Evolutionary conservation across 2,329 filamentous ascomycete genomes (phyloP), one percentile per base, ranked within the genome.

Genomic region (Didymella pinodella): DNA sequence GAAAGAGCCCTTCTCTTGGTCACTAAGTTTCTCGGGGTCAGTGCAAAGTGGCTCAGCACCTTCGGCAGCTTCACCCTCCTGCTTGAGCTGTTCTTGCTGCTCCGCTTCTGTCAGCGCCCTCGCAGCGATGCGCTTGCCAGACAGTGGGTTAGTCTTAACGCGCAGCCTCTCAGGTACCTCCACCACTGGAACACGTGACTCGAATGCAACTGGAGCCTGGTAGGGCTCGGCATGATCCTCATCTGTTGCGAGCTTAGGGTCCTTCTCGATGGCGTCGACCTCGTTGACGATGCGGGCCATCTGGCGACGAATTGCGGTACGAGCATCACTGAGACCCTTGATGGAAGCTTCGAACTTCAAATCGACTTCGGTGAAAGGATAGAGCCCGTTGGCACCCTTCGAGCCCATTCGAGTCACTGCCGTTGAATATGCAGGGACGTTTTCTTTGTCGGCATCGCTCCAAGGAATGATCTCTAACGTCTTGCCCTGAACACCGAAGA

Each of bases 251-350:
- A 49, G 47, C 14, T 49, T 49, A 3, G 47, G 44, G 16, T 47
- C 40, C 18, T 44, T 41, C 18, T 48, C 44, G 12, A 54, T 59
- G 10, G 22, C n/a, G 8, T 54, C 48, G 34, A 52, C 50, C n/a
- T 54, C 56, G 3, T 50, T 47, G 20, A 53, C 50, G 10, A 53
- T 53, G 25, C 50, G 41, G 1, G 50, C 54, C 46, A 56, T 50
- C 14, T 49, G 54, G 25, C 46, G 45, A 16, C 46, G 54, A 11
- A 44, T 45, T 1, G 54, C 36, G 3, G 18, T 43, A n/a, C 26
- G 28, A 22, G 54, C 54, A 34, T 50, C 45, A 20, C 46, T 50
- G 11, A 56, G 46, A n/a, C 54, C 54, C 6, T 50, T 50, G n/a
- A 56, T 20, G 14, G 45, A 48, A 12, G 54, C 34, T 25, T 43